Percentiles rank a stretch among this genome's conserved stretches.
phyloP scores from a whole-genome alignment of 2,329 filamentous ascomycete genomes.

The Ophiostoma himal-ulmi region DNA sequence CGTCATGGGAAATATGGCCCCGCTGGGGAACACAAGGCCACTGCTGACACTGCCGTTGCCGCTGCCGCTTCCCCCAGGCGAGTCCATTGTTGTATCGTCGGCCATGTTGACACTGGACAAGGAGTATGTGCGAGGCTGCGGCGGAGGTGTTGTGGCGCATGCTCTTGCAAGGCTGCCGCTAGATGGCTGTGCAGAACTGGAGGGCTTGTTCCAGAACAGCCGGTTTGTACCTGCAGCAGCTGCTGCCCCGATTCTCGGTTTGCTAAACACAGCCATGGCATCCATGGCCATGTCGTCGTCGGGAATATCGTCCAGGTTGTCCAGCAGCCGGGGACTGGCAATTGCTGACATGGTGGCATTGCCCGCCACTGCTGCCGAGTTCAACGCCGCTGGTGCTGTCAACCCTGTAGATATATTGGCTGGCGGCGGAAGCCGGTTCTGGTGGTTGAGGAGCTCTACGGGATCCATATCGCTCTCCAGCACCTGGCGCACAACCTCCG shows the following conservation, averaged over 20 bases:
- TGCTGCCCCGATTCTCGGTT: conserved; percentile 56
- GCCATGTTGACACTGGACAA: conserved; percentile 51
- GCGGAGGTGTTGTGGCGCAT: conserved; percentile 40
- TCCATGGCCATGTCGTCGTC: conserved; percentile 65
- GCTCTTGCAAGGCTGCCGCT: conserved; percentile 7
- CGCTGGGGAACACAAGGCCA: conserved; percentile 25
- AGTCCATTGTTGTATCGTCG: conserved; percentile 33
- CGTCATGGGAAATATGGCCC: conserved; percentile 30
- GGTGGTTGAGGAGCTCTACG: conserved; percentile 31
- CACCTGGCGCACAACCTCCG: conserved; percentile 92
- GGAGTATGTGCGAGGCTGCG: conserved; percentile 30
- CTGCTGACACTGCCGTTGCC: conserved; percentile 23
- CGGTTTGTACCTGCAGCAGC: conserved; percentile 56
- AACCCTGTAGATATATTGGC: conserved; percentile 16
- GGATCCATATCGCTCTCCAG: conserved; percentile 76
- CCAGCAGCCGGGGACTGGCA: conserved; percentile 56
- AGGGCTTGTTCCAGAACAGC: conserved; percentile 62
- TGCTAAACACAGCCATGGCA: conserved; percentile 46
- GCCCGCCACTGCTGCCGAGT: not conserved
- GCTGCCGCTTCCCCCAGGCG: conserved; percentile 13
- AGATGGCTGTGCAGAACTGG: conserved; percentile 40
- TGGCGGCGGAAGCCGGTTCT: conserved; percentile 25
- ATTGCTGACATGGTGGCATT: conserved; percentile 31
- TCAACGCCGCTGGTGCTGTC: not conserved
- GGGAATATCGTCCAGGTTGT: conserved; percentile 59